Conservation (phyloP, 2,329 filamentous ascomycete species). For the Nemania sp. region DNA sequence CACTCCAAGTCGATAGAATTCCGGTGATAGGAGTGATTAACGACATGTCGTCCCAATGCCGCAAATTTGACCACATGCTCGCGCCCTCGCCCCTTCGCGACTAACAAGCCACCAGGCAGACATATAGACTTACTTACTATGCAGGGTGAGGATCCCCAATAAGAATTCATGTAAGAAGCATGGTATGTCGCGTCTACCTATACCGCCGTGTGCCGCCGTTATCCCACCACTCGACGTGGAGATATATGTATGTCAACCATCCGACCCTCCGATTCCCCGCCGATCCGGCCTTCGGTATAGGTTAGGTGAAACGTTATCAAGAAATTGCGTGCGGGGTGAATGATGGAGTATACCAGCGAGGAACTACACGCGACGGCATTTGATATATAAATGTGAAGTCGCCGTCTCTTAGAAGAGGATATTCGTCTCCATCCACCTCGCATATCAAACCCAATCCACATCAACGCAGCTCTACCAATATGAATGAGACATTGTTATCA, state of each 20-base stretch:
- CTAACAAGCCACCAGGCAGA: background rate
- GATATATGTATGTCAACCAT: background rate
- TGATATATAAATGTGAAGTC: slow-evolving; percentile 3
- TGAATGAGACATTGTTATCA: slow-evolving; percentile 31
- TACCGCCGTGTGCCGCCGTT: background rate
- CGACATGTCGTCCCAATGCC: background rate
- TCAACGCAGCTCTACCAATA: background rate
- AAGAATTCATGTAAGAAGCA: background rate
- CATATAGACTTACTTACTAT: background rate
- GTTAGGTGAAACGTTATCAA: background rate
- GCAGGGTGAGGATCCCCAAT: background rate
- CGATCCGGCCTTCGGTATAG: background rate
- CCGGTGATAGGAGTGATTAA: background rate
- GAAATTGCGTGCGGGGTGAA: slow-evolving; percentile 9
- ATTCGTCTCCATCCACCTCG: background rate
- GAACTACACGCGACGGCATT: background rate
- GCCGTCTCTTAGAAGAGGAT: background rate
- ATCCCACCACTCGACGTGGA: slow-evolving; percentile 11
- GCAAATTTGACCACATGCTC: background rate
- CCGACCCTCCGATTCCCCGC: slow-evolving; percentile 26
- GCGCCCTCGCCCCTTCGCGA: slow-evolving; percentile 27
- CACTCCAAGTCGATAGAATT: background rate
- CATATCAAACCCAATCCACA: background rate
- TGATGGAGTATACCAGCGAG: background rate
- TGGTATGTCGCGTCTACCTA: background rate